Evolutionary conservation across 768 basidiomycete species (phyloP).

Genomic region (Hericium rajendrae): DNA sequence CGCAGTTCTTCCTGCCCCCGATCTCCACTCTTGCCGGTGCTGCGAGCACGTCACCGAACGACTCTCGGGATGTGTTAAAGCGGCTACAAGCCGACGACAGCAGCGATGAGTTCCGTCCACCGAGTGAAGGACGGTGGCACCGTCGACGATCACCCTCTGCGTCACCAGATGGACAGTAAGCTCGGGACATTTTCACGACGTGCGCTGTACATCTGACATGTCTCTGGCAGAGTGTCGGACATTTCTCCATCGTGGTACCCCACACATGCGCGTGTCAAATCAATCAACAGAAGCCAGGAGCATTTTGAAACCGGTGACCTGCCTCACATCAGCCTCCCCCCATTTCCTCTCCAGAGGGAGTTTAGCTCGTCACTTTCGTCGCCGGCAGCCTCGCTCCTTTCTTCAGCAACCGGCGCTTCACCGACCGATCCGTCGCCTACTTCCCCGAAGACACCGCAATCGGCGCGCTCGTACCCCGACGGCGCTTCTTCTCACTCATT

Average conservation of each 20-base stretch:
- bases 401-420: conserved; percentile 10
- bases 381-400: conserved; percentile 11
- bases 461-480: neutral
- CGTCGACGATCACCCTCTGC: neutral
- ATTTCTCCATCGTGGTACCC: neutral
- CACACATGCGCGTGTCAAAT: neutral
- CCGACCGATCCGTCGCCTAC: conserved; percentile 14
- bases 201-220: neutral
- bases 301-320: neutral
- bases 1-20: conserved; percentile 51
- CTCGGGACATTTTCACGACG: neutral
- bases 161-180: neutral
- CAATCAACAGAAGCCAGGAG: too few relatives aligned
- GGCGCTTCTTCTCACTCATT: neutral
- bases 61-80: conserved; percentile 11
- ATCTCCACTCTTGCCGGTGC: conserved; percentile 31
- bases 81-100: conserved; percentile 8
- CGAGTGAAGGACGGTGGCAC: neutral
- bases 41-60: conserved; percentile 5
- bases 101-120: neutral
- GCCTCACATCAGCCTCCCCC: neutral
- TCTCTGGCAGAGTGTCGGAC: neutral
- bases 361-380: conserved; percentile 9
- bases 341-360: conserved; percentile 6
- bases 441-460: conserved; percentile 7